A percentile compares a stretch with the other conserved stretches of the same genome.
These are phyloP conservation scores for Thinopyrum obtusiflorum DNA, from an alignment of 202 grass and related monocot genomes.

Conservation along the genomic window DNA sequence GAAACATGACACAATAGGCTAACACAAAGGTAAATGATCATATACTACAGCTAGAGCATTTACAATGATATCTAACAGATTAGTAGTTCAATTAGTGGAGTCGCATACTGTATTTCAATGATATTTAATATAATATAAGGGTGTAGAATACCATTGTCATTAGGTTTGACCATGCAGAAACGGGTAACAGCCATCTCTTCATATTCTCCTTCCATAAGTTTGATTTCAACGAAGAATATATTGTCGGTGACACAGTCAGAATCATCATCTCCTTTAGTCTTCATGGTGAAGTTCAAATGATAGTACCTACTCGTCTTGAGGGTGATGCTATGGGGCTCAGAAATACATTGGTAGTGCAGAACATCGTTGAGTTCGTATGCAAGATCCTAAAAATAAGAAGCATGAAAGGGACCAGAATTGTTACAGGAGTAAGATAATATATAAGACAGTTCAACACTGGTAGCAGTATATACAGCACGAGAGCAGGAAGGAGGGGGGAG, in stretches of 20 bases:
- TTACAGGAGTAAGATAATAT: not conserved
- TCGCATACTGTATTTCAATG: not conserved
- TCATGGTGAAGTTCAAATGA: conserved; percentile 29
- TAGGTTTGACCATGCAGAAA: conserved; percentile 6
- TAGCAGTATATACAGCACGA: not conserved
- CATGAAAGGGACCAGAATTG: not conserved
- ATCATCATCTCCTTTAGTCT: not conserved
- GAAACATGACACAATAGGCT: not conserved
- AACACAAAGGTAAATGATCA: conserved; percentile 9
- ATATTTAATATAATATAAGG: not conserved
- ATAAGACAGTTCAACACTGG: not conserved
- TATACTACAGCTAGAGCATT: not conserved
- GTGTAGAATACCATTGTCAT: not conserved
- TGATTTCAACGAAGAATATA: conserved; percentile 25
- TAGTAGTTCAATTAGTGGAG: not conserved
- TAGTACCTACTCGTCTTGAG: conserved; percentile 7
- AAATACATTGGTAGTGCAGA: conserved; percentile 5
- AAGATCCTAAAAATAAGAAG: conserved; percentile 26
- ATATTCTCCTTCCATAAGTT: not conserved
- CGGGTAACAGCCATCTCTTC: not conserved
- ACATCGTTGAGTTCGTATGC: conserved; percentile 17
- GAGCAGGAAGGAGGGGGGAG: not conserved
- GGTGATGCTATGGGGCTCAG: not conserved
- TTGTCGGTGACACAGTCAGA: not conserved
- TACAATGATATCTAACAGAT: not conserved